Evolutionary conservation across 2,329 filamentous ascomycete genomes (phyloP), one percentile per base, ranked within the genome.

Genomic region (Diaporthe helianthi): DNA sequence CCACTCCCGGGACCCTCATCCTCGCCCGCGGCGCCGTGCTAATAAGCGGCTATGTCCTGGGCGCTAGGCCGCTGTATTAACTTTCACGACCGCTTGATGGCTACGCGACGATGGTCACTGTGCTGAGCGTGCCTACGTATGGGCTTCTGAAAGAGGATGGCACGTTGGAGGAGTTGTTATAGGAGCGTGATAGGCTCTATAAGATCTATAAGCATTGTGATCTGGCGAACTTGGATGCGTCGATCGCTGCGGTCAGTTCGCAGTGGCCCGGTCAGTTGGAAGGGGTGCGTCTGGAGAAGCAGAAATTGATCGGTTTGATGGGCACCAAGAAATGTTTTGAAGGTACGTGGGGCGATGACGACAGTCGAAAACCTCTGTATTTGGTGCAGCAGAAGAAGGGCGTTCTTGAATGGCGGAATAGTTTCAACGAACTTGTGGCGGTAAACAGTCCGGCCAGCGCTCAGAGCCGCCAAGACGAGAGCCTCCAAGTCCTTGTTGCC

Each of bases 1-100:
- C 65, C 31, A 70, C 68, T 4, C 68, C 68, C 19, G 65, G 68
- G 2, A 68, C 54, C 3, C 55, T 70, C 15, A 13, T 70, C 17
- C 36, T 70, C 2, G n/a, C 51, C 4, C 68, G 55, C 2, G 33
- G 46, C 15, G n/a, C 55, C 4, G 9, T 26, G 19, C 31, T 58
- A 22, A 64, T 70, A 4, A 55, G 47, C 2, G 29, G 33, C 7
- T 4, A 33, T 8, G 31, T 64, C 15, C 29, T 65, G 13, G 55
- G 55, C 3, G 55, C 55, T 0, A 52, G 65, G 13, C 55, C 68
- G 12, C 46, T 70, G 2, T 68, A 70, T 31, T 51, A 68, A 31
- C 47, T 70, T 10, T 67, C 65, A 3, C 41, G 19, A 29, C 65
- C 55, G 17, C 68, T 70, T 13, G 22, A 58, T 19, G 41, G 55